Percentiles rank a stretch among this genome's conserved stretches.
Evolutionary conservation across 2,329 filamentous ascomycete species (phyloP).

Genomic region (Aureobasidium musti): DNA sequence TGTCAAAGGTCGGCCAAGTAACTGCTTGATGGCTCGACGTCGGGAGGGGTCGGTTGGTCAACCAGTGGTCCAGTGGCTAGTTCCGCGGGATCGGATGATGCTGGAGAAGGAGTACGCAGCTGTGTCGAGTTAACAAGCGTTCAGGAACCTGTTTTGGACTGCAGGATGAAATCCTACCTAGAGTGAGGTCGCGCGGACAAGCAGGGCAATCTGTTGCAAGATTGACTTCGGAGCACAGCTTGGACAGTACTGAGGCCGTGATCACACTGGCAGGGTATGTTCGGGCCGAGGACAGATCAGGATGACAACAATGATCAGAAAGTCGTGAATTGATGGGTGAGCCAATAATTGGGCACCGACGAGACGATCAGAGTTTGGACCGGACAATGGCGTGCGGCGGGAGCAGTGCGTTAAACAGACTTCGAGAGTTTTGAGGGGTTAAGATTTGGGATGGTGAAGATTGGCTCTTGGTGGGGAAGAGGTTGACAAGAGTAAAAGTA

Average conservation of each 20-base stretch:
- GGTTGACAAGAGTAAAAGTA: conserved; percentile 19
- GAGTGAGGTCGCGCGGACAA: neutral
- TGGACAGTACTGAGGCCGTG: neutral
- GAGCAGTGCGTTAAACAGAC: conserved; percentile 24
- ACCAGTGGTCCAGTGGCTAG: neutral
- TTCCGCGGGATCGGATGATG: conserved; percentile 2
- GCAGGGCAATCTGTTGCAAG: conserved; percentile 8
- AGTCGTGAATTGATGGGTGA: conserved; percentile 6
- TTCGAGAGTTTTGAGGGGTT: conserved; percentile 26
- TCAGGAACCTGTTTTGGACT: conserved; percentile 2
- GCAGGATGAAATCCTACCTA: neutral
- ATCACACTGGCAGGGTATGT: conserved; percentile 18
- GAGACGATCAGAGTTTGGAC: conserved; percentile 24
- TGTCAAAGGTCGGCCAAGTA: neutral
- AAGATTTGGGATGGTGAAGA: conserved; percentile 28
- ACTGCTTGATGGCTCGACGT: neutral
- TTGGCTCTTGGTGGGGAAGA: conserved; percentile 27
- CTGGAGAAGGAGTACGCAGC: neutral
- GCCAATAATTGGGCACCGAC: conserved; percentile 22
- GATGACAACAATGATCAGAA: conserved; percentile 5
- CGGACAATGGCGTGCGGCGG: conserved; percentile 29
- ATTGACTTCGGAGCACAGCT: conserved; percentile 20
- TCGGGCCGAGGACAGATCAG: conserved; percentile 26
- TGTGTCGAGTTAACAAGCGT: conserved; percentile 2
- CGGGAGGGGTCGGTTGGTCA: conserved; percentile 9